Conservation (phyloP, 768 basidiomycete genomes). For the Naganishia randhawae region DNA sequence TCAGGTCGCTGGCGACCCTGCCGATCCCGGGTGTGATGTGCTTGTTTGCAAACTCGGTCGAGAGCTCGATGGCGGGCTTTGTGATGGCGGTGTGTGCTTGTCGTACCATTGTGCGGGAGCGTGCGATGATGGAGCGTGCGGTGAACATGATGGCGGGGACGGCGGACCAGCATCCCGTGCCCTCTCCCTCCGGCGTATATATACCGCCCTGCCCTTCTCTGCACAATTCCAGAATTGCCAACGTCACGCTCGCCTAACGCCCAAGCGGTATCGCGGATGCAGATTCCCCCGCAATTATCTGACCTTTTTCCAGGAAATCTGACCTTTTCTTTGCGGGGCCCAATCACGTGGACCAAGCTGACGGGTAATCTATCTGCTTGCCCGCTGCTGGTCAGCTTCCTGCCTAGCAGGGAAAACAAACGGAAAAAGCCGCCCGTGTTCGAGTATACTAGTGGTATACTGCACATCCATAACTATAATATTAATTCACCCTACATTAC, state of each 20-base stretch:
- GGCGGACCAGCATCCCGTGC: neutral
- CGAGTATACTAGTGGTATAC: neutral
- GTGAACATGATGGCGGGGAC: slow-evolving; percentile 3
- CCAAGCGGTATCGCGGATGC: slow-evolving; percentile 3
- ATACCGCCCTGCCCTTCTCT: neutral
- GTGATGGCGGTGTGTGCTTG: slow-evolving; percentile 23
- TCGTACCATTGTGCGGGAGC: neutral
- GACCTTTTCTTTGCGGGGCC: slow-evolving; percentile 2
- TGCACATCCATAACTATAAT: too few relatives aligned
- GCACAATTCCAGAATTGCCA: neutral
- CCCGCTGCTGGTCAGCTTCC: neutral
- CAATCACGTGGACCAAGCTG: neutral
- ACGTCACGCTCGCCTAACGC: neutral
- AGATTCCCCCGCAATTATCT: slow-evolving; percentile 4
- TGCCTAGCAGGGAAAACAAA: neutral
- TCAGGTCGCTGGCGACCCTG: slow-evolving; percentile 45
- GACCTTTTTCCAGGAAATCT: neutral
- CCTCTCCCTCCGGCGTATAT: neutral
- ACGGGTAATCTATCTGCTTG: neutral
- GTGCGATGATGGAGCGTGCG: slow-evolving; percentile 2
- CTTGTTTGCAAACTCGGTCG: slow-evolving; percentile 47
- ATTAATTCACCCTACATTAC: neutral
- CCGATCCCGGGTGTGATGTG: slow-evolving; percentile 50
- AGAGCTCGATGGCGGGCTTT: slow-evolving; percentile 34
- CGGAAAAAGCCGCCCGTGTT: neutral